Conservation (phyloP, 2,329 filamentous ascomycete species). For the Calonectria naviculata region DNA sequence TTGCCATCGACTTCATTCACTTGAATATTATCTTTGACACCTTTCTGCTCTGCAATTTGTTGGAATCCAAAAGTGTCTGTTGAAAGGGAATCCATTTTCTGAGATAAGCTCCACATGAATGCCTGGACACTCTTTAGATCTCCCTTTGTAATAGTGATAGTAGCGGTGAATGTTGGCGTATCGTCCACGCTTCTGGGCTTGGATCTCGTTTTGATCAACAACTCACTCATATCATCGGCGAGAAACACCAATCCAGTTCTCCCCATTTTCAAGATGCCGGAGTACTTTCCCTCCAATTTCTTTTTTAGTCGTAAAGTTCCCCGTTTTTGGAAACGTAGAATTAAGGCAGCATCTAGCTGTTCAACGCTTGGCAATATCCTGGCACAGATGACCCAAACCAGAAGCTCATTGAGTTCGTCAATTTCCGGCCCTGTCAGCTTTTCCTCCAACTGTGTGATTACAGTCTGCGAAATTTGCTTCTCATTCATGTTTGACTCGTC, state of each 20-base stretch:
- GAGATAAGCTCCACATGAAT: neutral
- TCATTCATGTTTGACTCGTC: neutral
- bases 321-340: neutral
- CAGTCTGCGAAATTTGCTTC: neutral
- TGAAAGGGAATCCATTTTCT: neutral
- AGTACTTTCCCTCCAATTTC: neutral
- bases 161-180: neutral
- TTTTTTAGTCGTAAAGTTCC: neutral
- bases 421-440: neutral
- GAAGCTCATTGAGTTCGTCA: neutral
- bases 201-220: neutral
- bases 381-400: neutral
- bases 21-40: neutral
- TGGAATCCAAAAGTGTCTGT: neutral
- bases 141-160: neutral
- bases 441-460: neutral
- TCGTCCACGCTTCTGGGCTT: neutral
- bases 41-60: neutral
- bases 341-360: neutral
- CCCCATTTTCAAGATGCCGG: neutral
- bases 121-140: neutral
- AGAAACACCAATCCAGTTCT: neutral
- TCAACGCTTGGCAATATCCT: neutral
- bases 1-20: neutral
- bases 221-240: neutral